Evolutionary conservation across 768 basidiomycete species (phyloP), one percentile per base, ranked within the genome.

Genomic region (Leucocoprinus leucothites): DNA sequence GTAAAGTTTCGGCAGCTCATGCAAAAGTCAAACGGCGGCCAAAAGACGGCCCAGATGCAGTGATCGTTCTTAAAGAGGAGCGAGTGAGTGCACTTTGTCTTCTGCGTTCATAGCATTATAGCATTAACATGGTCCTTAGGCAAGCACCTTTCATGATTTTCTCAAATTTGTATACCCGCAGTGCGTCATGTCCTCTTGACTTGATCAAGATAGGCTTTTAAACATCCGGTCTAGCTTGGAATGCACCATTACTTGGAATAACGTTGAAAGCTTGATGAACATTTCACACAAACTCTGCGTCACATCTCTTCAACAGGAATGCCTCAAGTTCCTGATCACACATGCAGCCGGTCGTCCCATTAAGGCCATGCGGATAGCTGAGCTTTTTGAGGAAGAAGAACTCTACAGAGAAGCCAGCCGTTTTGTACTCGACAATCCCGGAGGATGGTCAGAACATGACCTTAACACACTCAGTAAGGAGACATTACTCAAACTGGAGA

Each of bases 231-330:
- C 25, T 62, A 91, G 89, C 60, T 76, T 95, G 52, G 89, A 94
- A 60, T 96, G 94, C 71, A 91, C 91, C 8, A 94, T 96, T 51
- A 89, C 91, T 0, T 98, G 94, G 92, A 90, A 91, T 62, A 97
- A 97, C 67, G 95, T 93, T 24, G 93, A 92, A 62, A 87, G 87
- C 38, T 79, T 93, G 40, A 89, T 94, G 84, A 91, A 94, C 64
- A 87, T 96, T 19, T 86, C 92, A 2, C 85, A 91, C 69, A 95
- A 94, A 65, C 84, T 96, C 53, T 89, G 89, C 58, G 89, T 91
- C 3, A 86, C 90, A 1, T 74, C 88, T 2, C 76, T 97, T 38
- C 89, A 92, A 64, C 80, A 81, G 41, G 85, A 91, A 64, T 96
- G 93, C 68, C 79, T 91, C 26, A 84, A 82, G 2, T 98, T 97